phyloP scores from a whole-genome alignment of 164 flowering plant genomes.

The Litsea cubeba region DNA sequence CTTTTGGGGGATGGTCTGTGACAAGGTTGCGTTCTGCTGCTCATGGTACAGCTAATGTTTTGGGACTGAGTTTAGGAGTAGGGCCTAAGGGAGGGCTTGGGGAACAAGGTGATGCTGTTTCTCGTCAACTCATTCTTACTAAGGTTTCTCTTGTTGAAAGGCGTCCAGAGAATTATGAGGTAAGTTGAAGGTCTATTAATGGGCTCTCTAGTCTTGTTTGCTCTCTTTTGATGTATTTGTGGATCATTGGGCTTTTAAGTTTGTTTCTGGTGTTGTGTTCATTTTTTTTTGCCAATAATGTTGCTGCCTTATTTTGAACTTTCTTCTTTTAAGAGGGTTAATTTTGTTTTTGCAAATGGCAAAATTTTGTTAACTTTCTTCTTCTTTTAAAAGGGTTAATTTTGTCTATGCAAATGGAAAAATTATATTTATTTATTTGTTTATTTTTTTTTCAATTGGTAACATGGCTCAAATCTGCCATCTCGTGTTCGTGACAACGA shows the following conservation, averaged over 20 bases:
- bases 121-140: constrained; percentile 89
- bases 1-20: constrained; percentile 91
- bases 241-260: background rate
- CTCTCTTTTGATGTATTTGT: background rate
- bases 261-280: background rate
- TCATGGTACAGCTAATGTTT: constrained; percentile 75
- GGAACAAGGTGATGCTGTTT: constrained; percentile 85
- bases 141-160: constrained; percentile 90
- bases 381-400: background rate
- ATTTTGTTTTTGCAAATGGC: background rate
- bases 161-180: constrained; percentile 95
- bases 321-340: background rate
- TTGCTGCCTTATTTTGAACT: background rate
- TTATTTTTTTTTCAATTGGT: too few species aligned
- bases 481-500: too few species aligned
- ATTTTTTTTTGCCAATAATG: background rate
- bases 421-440: too few species aligned
- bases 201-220: background rate
- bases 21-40: constrained; percentile 95
- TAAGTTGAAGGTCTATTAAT: constrained; percentile 27
- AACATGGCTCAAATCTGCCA: too few species aligned
- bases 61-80: constrained; percentile 67
- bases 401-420: too few species aligned
- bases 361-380: background rate
- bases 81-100: constrained; percentile 99